These are phyloP conservation scores for Nicotiana obtusifolia DNA, from an alignment of 257 asterid species.

Conservation along the genomic window DNA sequence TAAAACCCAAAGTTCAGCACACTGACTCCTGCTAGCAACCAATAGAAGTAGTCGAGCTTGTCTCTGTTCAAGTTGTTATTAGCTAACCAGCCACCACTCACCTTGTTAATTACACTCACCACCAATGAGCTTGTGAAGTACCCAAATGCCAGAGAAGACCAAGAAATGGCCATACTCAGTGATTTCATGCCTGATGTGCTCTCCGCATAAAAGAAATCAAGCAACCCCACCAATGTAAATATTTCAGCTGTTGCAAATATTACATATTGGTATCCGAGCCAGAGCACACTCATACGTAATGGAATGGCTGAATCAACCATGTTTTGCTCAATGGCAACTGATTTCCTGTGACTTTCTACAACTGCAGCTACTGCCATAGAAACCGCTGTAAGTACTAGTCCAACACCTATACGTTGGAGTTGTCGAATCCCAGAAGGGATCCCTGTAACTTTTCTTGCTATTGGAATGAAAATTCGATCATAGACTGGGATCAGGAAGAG, in stretches of 20 bases:
- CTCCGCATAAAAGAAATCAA: conserved; percentile 69
- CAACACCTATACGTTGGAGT: conserved; percentile 19
- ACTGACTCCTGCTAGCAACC: conserved; percentile 47
- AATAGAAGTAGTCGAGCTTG: conserved; percentile 52
- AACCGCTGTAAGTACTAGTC: not conserved
- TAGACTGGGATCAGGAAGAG: conserved; percentile 15
- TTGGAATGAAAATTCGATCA: conserved; percentile 18
- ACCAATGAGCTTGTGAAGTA: conserved; percentile 60
- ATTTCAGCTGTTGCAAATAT: conserved; percentile 60
- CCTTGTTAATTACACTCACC: conserved; percentile 54
- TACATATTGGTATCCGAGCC: conserved; percentile 50
- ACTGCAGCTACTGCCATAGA: conserved; percentile 5
- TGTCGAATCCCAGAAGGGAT: conserved; percentile 19
- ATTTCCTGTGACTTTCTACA: conserved; percentile 18
- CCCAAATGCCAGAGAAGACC: conserved; percentile 69
- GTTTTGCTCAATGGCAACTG: conserved; percentile 34
- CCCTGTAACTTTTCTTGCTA: conserved; percentile 12
- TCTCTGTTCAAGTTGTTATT: conserved; percentile 57
- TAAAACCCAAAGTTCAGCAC: conserved; percentile 46
- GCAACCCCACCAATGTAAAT: conserved; percentile 55
- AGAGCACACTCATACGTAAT: conserved; percentile 56
- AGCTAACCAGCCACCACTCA: conserved; percentile 57
- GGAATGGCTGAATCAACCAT: conserved; percentile 54
- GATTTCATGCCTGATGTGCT: conserved; percentile 66
- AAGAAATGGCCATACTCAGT: conserved; percentile 45